Conservation (phyloP, 2,329 filamentous ascomycete species). For the Orbilia ellipsospora region DNA sequence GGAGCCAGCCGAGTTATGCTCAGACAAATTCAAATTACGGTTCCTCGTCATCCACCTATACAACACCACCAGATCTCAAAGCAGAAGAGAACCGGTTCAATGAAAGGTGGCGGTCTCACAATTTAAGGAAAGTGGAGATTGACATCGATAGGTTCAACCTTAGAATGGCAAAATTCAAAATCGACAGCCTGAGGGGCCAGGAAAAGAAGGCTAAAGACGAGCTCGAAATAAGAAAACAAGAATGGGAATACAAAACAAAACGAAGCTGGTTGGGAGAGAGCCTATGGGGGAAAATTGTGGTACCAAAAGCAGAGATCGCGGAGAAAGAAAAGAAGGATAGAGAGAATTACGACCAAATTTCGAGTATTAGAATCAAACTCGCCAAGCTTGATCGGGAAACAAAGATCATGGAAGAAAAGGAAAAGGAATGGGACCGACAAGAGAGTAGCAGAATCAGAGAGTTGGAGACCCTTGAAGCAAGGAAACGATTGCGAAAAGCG, state of each 20-base stretch:
- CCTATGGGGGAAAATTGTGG: conserved; percentile 18
- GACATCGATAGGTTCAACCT: neutral
- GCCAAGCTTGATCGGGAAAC: conserved; percentile 20
- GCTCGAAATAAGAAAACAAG: conserved; percentile 6
- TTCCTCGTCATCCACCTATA: neutral
- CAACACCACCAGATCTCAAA: conserved; percentile 5
- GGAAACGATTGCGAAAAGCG: neutral
- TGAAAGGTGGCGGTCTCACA: conserved; percentile 20
- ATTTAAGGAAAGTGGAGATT: neutral
- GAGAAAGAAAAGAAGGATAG: conserved; percentile 16
- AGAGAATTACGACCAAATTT: conserved; percentile 14
- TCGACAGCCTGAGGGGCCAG: neutral
- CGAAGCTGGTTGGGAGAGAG: conserved; percentile 19
- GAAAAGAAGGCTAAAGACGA: conserved; percentile 1
- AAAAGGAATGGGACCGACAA: conserved; percentile 26
- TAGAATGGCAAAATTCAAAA: neutral
- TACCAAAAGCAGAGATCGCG: conserved; percentile 2
- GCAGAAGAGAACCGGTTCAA: conserved; percentile 10
- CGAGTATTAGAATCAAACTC: conserved; percentile 18
- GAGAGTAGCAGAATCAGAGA: neutral
- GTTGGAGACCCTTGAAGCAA: too few species aligned
- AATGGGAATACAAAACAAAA: conserved; percentile 11
- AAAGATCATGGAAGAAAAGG: neutral
- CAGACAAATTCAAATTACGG: neutral
- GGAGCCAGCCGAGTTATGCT: neutral